A percentile compares a stretch with the other conserved stretches of the same genome.
phyloP scores from a whole-genome alignment of 2,329 filamentous ascomycete species.

The Helicocarpus griseus region DNA sequence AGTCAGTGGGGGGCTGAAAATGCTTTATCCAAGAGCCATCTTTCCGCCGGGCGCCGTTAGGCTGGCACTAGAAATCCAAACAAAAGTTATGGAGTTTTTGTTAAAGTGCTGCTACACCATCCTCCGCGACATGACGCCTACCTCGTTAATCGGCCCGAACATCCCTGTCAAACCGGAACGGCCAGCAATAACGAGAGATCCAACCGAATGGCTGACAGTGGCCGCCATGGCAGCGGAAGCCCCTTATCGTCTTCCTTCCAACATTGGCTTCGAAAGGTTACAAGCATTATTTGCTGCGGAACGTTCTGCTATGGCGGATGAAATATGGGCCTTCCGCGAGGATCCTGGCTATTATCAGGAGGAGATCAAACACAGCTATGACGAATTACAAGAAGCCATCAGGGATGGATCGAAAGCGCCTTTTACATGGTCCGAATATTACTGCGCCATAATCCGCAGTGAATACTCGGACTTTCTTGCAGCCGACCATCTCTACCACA shows the following conservation, averaged over 20 bases:
- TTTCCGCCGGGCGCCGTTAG: slow-evolving; percentile 39
- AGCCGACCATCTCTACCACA: slow-evolving; percentile 31
- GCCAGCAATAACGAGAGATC: slow-evolving; percentile 17
- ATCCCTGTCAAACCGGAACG: slow-evolving; percentile 33
- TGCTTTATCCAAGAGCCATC: slow-evolving; percentile 26
- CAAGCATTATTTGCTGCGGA: slow-evolving; percentile 36
- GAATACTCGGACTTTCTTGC: slow-evolving; percentile 28
- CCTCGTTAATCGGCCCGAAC: slow-evolving; percentile 19
- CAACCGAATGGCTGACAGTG: slow-evolving; percentile 29
- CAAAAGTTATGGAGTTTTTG: slow-evolving; percentile 40
- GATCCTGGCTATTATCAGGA: slow-evolving; percentile 50
- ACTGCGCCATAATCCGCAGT: slow-evolving; percentile 24
- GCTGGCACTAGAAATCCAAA: slow-evolving; percentile 42
- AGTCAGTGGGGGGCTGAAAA: slow-evolving; percentile 33
- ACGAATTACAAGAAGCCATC: slow-evolving; percentile 42
- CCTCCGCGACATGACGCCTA: slow-evolving; percentile 42
- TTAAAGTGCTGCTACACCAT: slow-evolving; percentile 38
- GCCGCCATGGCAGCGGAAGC: slow-evolving; percentile 38
- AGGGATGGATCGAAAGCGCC: slow-evolving; percentile 25
- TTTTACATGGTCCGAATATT: slow-evolving; percentile 7
- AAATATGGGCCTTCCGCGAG: slow-evolving; percentile 47
- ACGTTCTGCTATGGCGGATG: slow-evolving; percentile 39
- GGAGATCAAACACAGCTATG: slow-evolving; percentile 23
- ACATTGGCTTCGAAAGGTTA: slow-evolving; percentile 39
- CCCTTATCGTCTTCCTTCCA: slow-evolving; percentile 43